These are phyloP conservation scores for Monilinia fructigena DNA, from an alignment of 2,329 filamentous ascomycete species.

Conservation along the genomic window DNA sequence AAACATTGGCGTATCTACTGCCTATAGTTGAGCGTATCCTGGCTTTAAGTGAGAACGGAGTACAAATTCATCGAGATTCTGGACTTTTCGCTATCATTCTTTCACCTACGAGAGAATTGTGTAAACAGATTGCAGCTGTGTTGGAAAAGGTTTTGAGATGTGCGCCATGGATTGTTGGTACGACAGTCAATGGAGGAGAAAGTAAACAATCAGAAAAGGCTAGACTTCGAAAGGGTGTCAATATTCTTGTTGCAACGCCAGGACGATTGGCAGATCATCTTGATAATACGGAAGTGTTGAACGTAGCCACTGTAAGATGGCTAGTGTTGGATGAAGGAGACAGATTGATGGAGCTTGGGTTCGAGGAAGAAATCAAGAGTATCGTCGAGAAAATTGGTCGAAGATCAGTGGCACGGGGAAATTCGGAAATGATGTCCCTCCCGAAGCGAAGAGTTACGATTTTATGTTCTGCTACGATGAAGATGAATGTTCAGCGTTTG, in stretches of 20 bases:
- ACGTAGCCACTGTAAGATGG: constrained; percentile 88
- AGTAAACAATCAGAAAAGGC: constrained; percentile 83
- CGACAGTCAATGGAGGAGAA: constrained; percentile 71
- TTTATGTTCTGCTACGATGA: constrained; percentile 95
- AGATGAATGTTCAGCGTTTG: constrained; percentile 91
- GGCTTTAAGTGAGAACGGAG: constrained; percentile 59
- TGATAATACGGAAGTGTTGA: constrained; percentile 84
- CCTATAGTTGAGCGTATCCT: constrained; percentile 89
- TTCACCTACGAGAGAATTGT: constrained; percentile 88
- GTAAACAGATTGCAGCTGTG: constrained; percentile 88
- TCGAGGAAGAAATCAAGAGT: constrained; percentile 87
- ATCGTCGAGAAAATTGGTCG: constrained; percentile 78
- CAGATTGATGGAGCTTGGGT: constrained; percentile 96
- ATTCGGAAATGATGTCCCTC: constrained; percentile 58
- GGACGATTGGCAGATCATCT: constrained; percentile 89
- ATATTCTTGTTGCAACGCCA: constrained; percentile 92
- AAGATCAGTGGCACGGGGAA: constrained; percentile 59
- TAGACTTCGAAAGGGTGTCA: constrained; percentile 87
- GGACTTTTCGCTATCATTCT: constrained; percentile 93
- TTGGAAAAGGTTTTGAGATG: constrained; percentile 83
- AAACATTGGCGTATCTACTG: constrained; percentile 92
- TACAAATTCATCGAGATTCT: constrained; percentile 73
- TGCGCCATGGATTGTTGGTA: constrained; percentile 90
- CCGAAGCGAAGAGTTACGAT: constrained; percentile 79
- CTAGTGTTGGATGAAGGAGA: constrained; percentile 94